Base-by-base conservation (phyloP, 495 filamentous ascomycete genomes). In the Thermothielavioides terrestris region DNA sequence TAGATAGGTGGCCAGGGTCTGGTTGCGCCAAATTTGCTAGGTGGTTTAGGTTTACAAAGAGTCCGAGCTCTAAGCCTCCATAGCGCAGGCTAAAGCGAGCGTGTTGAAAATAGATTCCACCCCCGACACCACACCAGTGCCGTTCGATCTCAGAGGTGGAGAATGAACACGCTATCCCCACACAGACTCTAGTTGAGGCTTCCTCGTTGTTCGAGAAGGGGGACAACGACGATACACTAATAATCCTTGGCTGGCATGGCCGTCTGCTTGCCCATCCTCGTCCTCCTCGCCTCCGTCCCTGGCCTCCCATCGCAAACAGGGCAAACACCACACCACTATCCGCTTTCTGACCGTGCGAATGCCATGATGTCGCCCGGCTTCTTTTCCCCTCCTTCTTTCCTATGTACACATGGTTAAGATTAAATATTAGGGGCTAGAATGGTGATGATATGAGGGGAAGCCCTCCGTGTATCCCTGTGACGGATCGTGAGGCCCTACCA, bases 81-180 rank as follows among this genome's bases (percentile, higher is more conserved):
- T n/a, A n/a, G 46, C 38, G 51, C 51, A 78, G 59, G 80, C 76
- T 54, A 43, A 50, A 59, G 56, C 56, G 56, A 59, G 56, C 49
- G 56, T 53, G 36, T 23, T 53, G 51, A 55, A n/a, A n/a, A 46
- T 55, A 32, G 40, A 46, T 55, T 52, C 32, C 26, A 38, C 37
- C 37, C 43, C 47, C 40, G 49, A 35, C 32, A 42, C 27, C 9
- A 30, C 34, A 9, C 45, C 45, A 25, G 43, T 42, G 47, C 39
- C 38, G 17, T 41, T 21, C 42, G 46, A 23, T 42, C 35, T 40
- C 50, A 18, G 5, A 17, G 31, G 35, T 12, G 12, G n/a, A 44
- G 39, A 22, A 15, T 18, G n/a, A n/a, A n/a, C n/a, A n/a, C n/a
- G n/a, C n/a, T n/a, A n/a, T n/a, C n/a, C 28, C 42, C 18, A 37